Evolutionary conservation across 257 asterid species (phyloP).

Genomic region (Solanum piurae): DNA sequence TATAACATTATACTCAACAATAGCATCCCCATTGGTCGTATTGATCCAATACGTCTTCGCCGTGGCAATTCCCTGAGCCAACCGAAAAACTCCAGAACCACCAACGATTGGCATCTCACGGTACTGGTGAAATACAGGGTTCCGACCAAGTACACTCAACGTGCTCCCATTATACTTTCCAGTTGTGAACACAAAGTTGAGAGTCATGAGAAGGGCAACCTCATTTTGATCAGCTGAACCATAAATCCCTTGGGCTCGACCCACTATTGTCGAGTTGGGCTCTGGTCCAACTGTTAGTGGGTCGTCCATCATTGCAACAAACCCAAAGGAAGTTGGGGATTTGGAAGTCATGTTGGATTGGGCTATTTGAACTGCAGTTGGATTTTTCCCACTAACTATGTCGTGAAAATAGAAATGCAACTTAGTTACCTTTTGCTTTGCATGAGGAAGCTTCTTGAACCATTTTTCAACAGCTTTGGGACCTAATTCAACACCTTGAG

Average conservation of each 20-base stretch:
- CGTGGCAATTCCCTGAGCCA: conserved; percentile 24
- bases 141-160: conserved; percentile 17
- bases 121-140: conserved; percentile 3
- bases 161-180: conserved; percentile 36
- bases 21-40: conserved; percentile 2
- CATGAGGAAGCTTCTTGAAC: conserved; percentile 10
- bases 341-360: background rate
- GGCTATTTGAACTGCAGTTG: conserved; percentile 2
- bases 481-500: background rate
- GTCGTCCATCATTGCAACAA: conserved; percentile 11
- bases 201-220: conserved; percentile 12
- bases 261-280: conserved; percentile 13
- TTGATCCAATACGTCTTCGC: background rate
- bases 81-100: conserved; percentile 37
- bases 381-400: conserved; percentile 13
- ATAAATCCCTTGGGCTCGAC: conserved; percentile 34
- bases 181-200: conserved; percentile 18
- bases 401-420: conserved; percentile 32
- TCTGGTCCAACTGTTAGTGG: conserved; percentile 1
- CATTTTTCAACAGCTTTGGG: conserved; percentile 13
- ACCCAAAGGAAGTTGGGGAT: conserved; percentile 17
- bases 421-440: conserved; percentile 10
- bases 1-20: conserved; percentile 14
- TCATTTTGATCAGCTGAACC: conserved; percentile 10
- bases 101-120: conserved; percentile 37